phyloP scores from a whole-genome alignment of 106 monocot species.

The Posidonia australis region DNA sequence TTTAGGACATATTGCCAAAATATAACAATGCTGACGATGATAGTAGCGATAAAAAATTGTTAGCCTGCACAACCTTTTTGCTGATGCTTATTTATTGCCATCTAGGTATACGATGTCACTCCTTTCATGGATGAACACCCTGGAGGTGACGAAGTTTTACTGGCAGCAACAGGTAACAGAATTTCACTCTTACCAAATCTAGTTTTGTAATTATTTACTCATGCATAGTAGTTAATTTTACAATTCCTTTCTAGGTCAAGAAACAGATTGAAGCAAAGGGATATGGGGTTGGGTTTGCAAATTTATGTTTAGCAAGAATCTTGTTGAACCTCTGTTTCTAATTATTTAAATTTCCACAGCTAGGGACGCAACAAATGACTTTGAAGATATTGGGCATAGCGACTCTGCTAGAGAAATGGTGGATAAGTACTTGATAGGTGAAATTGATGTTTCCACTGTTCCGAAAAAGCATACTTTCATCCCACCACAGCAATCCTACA shows the following conservation, averaged over 20 bases:
- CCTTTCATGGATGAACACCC: slow-evolving; percentile 17
- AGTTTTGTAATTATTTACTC: slow-evolving; percentile 1
- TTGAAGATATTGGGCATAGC: slow-evolving; percentile 17
- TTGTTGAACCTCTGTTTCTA: not conserved
- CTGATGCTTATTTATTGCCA: not conserved
- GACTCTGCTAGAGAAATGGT: slow-evolving; percentile 5
- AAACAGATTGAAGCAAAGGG: not conserved
- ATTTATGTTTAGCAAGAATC: not conserved
- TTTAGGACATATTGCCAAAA: not conserved
- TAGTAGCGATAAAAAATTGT: not conserved
- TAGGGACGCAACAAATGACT: slow-evolving; percentile 16
- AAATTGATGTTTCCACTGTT: slow-evolving; percentile 9
- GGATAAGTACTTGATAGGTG: slow-evolving; percentile 5
- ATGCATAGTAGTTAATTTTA: not conserved
- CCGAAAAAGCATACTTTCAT: not conserved
- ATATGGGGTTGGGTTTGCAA: no score
- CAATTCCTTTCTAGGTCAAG: not conserved
- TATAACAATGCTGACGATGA: not conserved
- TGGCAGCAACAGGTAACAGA: slow-evolving; percentile 15
- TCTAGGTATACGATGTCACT: slow-evolving; percentile 16
- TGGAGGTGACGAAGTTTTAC: slow-evolving; percentile 19
- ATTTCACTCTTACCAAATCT: not conserved
- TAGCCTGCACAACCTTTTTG: not conserved
- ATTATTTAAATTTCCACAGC: not conserved
- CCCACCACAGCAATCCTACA: slow-evolving; percentile 15